Base-by-base conservation (phyloP, 2,329 filamentous ascomycete genomes). In the Zasmidium citrigriseum region DNA sequence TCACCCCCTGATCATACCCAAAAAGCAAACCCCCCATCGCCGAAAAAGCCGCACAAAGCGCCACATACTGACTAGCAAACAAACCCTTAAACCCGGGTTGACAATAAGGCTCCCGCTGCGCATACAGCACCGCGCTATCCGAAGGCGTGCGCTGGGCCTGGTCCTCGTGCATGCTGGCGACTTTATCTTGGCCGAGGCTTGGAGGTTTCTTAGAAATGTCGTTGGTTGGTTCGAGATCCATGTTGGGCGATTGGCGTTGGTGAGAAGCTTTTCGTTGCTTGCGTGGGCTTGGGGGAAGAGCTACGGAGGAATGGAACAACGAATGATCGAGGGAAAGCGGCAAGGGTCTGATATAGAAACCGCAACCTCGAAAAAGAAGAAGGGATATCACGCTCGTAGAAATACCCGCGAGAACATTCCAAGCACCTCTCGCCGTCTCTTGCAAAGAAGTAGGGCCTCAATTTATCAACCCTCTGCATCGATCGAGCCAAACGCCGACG, bases 31-130 rank as follows among this genome's bases (percentile, higher is more conserved):
- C 75, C 7, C 74, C 77, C 25, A 80, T 67, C 0, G 78, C 78
- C 12, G 80, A 66, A 12, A 79, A 82, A 2, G 75, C 75, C 1
- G 81, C 81, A 62, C 81, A 83, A 44, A 81, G 72, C 23, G 80
- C 73, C 46, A 83, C 80, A 67, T 82, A 83, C 16, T 72, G 73
- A 56, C 78, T 81, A 12, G 72, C 68, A 50, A 80, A 75, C n/a
- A 83, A 69, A 4, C 81, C 81, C 3, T 65, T 67, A 54, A 83
- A 74, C 2, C 68, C 70, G 34, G 68, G 63, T 34, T 66, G 52
- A 45, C 69, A 70, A 51, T 71, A 71, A 12, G 65, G 56, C 52
- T 69, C 62, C 20, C 67, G 59, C 9, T 58, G 9, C n/a, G 45
- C 29, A 18, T 34, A 24, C 3, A 50, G 14, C 21, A 20, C 47